Base-by-base conservation (phyloP, 257 asterid species). In the Fraxinus pennsylvanica region DNA sequence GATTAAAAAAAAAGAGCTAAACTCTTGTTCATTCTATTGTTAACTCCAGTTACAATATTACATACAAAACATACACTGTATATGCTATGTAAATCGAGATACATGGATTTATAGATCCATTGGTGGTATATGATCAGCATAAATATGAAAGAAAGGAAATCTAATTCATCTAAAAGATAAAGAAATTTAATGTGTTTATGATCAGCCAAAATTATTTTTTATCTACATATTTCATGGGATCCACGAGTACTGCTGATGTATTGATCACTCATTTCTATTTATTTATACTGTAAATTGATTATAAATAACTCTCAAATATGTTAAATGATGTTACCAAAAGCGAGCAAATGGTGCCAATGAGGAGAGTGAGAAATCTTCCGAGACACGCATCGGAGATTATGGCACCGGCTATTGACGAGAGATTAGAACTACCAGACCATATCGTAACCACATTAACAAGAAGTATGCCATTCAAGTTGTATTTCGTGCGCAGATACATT, bases 331-430 rank as follows among this genome's bases (percentile, higher is more conserved):
- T 13, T 89, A 93, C 98, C 90, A 85, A 32, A n/a, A 93, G 73
- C 12, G 94, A 80, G 47, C 81, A 78, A 54, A 87, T 19, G 39
- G 97, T 84, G 78, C 96, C 98, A 25, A 77, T 74, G 73, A 93
- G 88, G 68, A 93, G 96, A 10, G 98, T 93, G 4, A 84, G 91
- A 69, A 87, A 93, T 19, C 92, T 80, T 43, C 98, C 97, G 10
- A 90, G 76, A 77, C 66, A 86, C 0, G 79, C 94, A 76, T 93
- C 97, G 4, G 98, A 91, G 73, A 85, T 43, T 25, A 90, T 39
- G 4, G 97, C 98, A 27, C 98, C 98, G 0, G 82, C 87, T 0
- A 93, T 81, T 19, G 96, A 86, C 1, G 92, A 74, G 17, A 90
- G 36, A 41, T 92, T 93, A 19, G 89, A 63, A 2, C 91, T 80